phyloP scores from a whole-genome alignment of 2,329 filamentous ascomycete species.

The Didymella keratinophila region DNA sequence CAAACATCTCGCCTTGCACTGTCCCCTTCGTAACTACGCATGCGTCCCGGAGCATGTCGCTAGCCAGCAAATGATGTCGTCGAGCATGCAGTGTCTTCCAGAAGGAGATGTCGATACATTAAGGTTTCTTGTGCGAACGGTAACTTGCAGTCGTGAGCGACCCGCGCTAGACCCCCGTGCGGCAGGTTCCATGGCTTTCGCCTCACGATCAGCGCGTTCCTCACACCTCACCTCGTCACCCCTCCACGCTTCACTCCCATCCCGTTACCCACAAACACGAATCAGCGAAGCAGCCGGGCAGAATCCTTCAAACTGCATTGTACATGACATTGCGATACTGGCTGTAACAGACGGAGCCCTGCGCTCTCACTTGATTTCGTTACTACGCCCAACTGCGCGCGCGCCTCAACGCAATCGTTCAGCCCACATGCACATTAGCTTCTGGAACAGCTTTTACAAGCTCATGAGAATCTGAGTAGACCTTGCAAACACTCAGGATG shows the following conservation, averaged over 20 bases:
- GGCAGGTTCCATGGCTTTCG: conserved; percentile 16
- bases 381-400: not conserved
- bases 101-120: conserved; percentile 41
- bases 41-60: conserved; percentile 22
- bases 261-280: not conserved
- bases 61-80: conserved; percentile 20
- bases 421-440: not conserved
- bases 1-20: conserved; percentile 11
- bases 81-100: conserved; percentile 35
- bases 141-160: conserved; percentile 26
- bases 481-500: not conserved
- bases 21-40: conserved; percentile 18
- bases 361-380: not conserved
- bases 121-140: conserved; percentile 40
- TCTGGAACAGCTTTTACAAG: not conserved
- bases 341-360: not conserved
- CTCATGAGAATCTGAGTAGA: not conserved
- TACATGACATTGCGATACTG: not conserved
- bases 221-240: conserved; percentile 17
- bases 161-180: conserved; percentile 15
- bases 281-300: not conserved
- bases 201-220: conserved; percentile 10
- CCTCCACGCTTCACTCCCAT: conserved; percentile 2
- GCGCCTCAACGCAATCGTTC: not conserved
- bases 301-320: not conserved